Evolutionary conservation across 2,329 filamentous ascomycete genomes (phyloP).

Genomic region (Metarhizium sp.): DNA sequence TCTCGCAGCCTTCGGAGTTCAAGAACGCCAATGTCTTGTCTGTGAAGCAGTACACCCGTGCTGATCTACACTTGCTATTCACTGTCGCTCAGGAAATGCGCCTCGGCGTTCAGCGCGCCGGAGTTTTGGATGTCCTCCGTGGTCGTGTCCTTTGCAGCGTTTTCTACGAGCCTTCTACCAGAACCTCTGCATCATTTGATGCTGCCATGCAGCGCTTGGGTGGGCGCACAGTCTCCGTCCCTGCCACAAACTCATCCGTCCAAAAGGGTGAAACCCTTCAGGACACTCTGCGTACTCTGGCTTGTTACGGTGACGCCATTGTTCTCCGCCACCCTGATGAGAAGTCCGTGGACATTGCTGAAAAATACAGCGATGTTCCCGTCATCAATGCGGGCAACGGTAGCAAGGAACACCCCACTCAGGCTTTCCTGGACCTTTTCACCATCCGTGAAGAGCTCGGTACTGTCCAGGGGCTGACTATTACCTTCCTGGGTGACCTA

Average conservation of each 20-base stretch:
- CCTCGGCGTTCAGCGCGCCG: conserved; percentile 84
- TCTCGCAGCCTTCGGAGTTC: conserved; percentile 71
- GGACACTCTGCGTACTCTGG: conserved; percentile 87
- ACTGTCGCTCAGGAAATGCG: conserved; percentile 98
- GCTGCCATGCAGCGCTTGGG: conserved; percentile 97
- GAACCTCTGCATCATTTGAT: conserved; percentile 93
- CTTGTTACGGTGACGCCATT: conserved; percentile 88
- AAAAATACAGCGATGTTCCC: conserved; percentile 80
- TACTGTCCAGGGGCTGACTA: conserved; percentile 88
- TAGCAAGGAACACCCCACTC: conserved; percentile 90
- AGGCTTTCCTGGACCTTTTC: conserved; percentile 95
- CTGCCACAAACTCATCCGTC: conserved; percentile 77
- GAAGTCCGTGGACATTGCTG: conserved; percentile 68
- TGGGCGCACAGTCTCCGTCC: conserved; percentile 72
- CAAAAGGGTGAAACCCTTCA: conserved; percentile 91
- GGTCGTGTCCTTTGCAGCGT: conserved; percentile 82
- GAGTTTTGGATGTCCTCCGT: conserved; percentile 77
- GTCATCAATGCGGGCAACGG: conserved; percentile 98
- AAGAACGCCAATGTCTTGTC: conserved; percentile 86
- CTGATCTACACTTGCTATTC: conserved; percentile 88
- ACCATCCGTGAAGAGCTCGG: conserved; percentile 97
- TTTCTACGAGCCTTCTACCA: conserved; percentile 96
- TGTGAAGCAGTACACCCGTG: conserved; percentile 79
- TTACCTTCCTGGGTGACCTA: conserved; percentile 92
- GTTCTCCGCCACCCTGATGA: conserved; percentile 91